Evolutionary conservation across 768 basidiomycete species (phyloP).

Genomic region (Phaeotremella fagi): DNA sequence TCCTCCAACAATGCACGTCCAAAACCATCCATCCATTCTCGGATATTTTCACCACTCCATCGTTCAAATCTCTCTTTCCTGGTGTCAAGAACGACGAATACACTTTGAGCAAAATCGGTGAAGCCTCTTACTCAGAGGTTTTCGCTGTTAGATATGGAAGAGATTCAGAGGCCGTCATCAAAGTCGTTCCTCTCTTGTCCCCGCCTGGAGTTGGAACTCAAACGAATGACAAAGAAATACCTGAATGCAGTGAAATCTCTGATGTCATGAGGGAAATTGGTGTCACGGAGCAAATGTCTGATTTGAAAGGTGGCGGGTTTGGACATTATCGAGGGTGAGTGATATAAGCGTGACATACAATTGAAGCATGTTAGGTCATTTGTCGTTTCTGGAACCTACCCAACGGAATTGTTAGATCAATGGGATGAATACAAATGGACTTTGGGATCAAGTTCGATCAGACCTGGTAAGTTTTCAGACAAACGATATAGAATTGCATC

Average conservation of each 20-base stretch:
- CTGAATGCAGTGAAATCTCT: conserved; percentile 20
- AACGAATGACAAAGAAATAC: conserved; percentile 1
- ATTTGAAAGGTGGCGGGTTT: conserved; percentile 65
- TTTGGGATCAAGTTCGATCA: conserved; percentile 75
- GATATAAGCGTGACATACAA: not conserved
- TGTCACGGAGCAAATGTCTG: conserved; percentile 56
- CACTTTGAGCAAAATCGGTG: conserved; percentile 86
- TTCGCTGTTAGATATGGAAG: conserved; percentile 52
- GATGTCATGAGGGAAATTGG: conserved; percentile 45
- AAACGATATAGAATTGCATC: too few relatives aligned
- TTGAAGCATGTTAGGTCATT: conserved; percentile 58
- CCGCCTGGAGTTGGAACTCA: conserved; percentile 47
- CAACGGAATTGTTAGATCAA: conserved; percentile 64
- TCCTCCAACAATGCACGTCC: conserved; percentile 4
- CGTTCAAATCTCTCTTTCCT: conserved; percentile 1
- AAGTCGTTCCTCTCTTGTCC: conserved; percentile 46
- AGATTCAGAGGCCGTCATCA: conserved; percentile 26
- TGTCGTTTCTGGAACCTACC: conserved; percentile 81
- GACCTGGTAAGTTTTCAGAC: conserved; percentile 62
- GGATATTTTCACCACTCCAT: not conserved
- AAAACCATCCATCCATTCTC: not conserved
- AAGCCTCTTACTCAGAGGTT: conserved; percentile 95
- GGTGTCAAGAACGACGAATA: conserved; percentile 24
- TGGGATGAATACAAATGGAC: conserved; percentile 79
- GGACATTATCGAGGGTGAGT: conserved; percentile 60